These are phyloP conservation scores for Tephrocybe sp. DNA, from an alignment of 768 basidiomycete genomes.

Conservation along the genomic window DNA sequence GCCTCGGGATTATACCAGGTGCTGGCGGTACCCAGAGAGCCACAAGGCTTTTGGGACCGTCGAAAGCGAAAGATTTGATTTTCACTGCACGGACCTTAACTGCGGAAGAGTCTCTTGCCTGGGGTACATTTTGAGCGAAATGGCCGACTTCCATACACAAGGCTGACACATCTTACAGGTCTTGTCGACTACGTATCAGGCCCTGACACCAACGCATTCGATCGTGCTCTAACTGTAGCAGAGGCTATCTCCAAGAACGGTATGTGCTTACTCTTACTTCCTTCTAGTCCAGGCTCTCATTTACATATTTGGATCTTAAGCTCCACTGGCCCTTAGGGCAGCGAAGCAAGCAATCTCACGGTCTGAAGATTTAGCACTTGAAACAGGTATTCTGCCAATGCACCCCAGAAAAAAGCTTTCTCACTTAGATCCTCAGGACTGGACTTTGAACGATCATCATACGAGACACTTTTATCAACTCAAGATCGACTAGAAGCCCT, in stretches of 20 bases:
- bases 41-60: slow-evolving; percentile 70
- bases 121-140: slow-evolving; percentile 45
- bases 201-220: slow-evolving; percentile 57
- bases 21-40: slow-evolving; percentile 88
- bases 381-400: slow-evolving; percentile 51
- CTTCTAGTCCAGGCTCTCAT: neutral
- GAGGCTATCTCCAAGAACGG: slow-evolving; percentile 66
- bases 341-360: slow-evolving; percentile 85
- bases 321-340: slow-evolving; percentile 83
- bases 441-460: slow-evolving; percentile 87
- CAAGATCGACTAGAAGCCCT: slow-evolving; percentile 84
- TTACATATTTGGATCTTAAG: slow-evolving; percentile 31
- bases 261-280: slow-evolving; percentile 19
- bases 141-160: neutral
- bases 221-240: slow-evolving; percentile 70
- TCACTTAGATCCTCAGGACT: slow-evolving; percentile 47
- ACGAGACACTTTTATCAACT: slow-evolving; percentile 72
- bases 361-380: slow-evolving; percentile 74
- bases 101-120: slow-evolving; percentile 65
- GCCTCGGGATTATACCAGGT: slow-evolving; percentile 83
- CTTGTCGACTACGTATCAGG: slow-evolving; percentile 79
- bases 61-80: slow-evolving; percentile 84
- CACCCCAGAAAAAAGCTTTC: neutral
- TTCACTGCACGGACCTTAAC: slow-evolving; percentile 74
- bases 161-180: slow-evolving; percentile 41